Base-by-base conservation (phyloP, 805 yeast species). In the Zygosaccharomyces lentus region DNA sequence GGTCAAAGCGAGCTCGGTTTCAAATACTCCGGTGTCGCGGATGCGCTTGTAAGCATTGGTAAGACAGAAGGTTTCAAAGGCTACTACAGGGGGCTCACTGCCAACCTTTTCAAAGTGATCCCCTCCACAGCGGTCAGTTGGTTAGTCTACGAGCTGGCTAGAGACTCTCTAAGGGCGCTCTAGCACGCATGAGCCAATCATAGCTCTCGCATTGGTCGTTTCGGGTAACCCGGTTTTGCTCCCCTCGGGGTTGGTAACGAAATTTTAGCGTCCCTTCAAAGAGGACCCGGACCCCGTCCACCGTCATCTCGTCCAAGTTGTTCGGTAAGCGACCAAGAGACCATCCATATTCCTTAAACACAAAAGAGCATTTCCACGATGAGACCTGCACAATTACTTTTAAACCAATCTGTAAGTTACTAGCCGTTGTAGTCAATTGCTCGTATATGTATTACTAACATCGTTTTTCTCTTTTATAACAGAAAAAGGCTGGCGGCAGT, bases 121-220 rank as follows among this genome's bases (percentile, higher is more conserved):
- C 97, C 98, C 0, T 82, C 93, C 10, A 91, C 93, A 90, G 98
- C 98, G 3, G 88, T 90, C 13, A 87, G 91, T 49, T 91, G 97
- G 96, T 72, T 89, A 55, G 80, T 86, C 50, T 83, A 80, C 64
- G 98, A 95, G 54, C 67, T 82, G 26, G 72, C 87, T 42, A 79
- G 81, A 55, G 85, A 78, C 16, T 44, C 51, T 17, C 38, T 68
- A 47, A 48, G 47, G 40, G 10, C 21, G 8, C 36, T 29, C 2
- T 37, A 38, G 10, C 24, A 6, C 16, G 30, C 35, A 12, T 23
- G 16, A 30, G 31, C 40, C 34, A 31, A 43, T 44, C 34, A 37
- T 17, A 24, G 21, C 21, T 6, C 30, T 23, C 15, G 25, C 29
- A 38, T 38, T 27, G 9, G 41, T 38, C 34, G 41, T 12, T n/a